Base-by-base conservation (phyloP, 352 stramenopile genomes). In the Pythium insidiosum region DNA sequence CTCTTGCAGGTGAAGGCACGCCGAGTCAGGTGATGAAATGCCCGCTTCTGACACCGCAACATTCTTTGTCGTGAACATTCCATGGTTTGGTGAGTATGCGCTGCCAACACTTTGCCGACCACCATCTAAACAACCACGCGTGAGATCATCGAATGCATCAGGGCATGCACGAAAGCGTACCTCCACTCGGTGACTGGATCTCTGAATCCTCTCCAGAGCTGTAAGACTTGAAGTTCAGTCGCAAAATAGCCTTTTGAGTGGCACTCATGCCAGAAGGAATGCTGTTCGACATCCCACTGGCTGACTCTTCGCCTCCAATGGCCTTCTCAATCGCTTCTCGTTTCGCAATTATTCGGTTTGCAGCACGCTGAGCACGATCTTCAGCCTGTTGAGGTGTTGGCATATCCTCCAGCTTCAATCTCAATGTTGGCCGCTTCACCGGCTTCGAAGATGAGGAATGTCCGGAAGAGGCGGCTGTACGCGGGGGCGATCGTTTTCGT, bases 331-430 rank as follows among this genome's bases (percentile, higher is more conserved):
- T 71, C 10, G 75, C 77, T 38, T 92, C 78, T 35, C 80, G 70
- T 19, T 78, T 76, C 0, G 78, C 74, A 42, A 92, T 84, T 20
- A 88, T 62, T 9, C 75, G 68, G 28, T 61, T 88, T 7, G 80
- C 78, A 18, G 75, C 75, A 36, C 76, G 72, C 22, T 91, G 79
- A 0, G 81, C 81, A 29, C 78, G 59, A 15, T 88, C 72, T 55
- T 93, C 81, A 2, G 81, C 81, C 63, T 93, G 75, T 35, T 93
- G 81, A 4, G 78, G 69, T 7, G 81, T 93, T 20, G 81, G 81
- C 81, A 93, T 93, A 25, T 90, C 78, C 56, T 93, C 81, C 3
- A 93, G 57, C 46, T 93, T 88, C 9, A 93, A 54, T 9, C 76
- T 68, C 29, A 93, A 50, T 24, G 75, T 64, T 16, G 79, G 79